A percentile compares a stretch with the other conserved stretches of the same genome.
phyloP scores from a whole-genome alignment of 192 early-diverging fungal species.

The Geranomyces michiganensis region DNA sequence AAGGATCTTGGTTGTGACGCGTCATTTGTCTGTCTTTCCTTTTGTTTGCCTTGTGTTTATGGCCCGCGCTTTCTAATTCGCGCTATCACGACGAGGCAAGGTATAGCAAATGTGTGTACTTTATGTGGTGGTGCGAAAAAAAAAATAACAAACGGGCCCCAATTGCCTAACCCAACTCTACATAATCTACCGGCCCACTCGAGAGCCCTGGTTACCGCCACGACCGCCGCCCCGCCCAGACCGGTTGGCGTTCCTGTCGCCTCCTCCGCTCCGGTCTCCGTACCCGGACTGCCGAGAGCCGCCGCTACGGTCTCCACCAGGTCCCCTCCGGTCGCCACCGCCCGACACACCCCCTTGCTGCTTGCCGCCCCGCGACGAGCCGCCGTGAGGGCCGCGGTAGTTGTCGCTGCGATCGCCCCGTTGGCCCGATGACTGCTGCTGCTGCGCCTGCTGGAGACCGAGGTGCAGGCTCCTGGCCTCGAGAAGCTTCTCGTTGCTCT shows the following conservation, averaged over 20 bases:
- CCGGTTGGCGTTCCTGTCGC: conserved; percentile 11
- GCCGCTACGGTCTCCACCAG: conserved; percentile 7
- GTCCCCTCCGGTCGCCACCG: conserved; percentile 4
- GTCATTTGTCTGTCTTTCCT: no score
- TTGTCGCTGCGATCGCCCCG: conserved; percentile 6
- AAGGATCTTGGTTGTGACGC: no score
- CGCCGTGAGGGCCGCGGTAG: conserved; percentile 2
- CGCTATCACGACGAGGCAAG: no score
- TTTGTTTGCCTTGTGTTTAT: no score
- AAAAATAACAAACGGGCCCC: no score
- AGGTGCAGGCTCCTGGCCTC: conserved; percentile 52
- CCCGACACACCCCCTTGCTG: not conserved
- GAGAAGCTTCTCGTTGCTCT: conserved; percentile 88
- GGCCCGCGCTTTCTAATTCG: no score
- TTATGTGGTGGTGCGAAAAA: no score
- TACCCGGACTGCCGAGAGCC: not conserved
- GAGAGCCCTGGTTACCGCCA: not conserved
- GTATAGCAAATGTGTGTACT: no score
- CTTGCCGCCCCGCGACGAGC: not conserved
- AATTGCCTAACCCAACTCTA: no score
- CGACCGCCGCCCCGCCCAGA: conserved; percentile 12
- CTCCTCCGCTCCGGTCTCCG: conserved; percentile 6
- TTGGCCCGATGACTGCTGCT: conserved; percentile 22
- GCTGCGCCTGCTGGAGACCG: conserved; percentile 42
- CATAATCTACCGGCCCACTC: not conserved